Evolutionary conservation across 225 moss, liverwort and hornwort species (phyloP).

Genomic region (Antitrichia curtipendula): DNA sequence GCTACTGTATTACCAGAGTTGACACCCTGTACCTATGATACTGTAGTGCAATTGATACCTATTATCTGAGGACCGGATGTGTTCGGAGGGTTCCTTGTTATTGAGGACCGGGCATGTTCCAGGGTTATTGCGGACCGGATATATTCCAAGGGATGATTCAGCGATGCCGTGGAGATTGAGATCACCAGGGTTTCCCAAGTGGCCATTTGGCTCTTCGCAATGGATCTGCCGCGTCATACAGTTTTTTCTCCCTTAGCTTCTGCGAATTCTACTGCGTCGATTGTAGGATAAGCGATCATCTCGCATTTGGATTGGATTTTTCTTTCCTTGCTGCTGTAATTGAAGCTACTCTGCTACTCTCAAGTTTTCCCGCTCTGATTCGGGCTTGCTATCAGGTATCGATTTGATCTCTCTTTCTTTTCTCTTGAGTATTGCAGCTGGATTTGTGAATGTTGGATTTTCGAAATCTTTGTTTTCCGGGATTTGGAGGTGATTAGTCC

Average conservation of each 20-base stretch:
- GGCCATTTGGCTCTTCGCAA: background rate
- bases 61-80: background rate
- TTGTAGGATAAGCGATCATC: background rate
- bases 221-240: background rate
- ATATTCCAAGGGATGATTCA: background rate
- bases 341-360: background rate
- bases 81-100: no score
- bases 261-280: background rate
- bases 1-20: background rate
- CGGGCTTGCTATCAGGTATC: background rate
- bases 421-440: background rate
- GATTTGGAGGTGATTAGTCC: background rate
- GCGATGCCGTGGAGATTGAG: background rate
- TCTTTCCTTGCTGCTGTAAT: background rate
- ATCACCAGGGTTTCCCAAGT: constrained; percentile 2
- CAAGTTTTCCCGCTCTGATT: background rate
- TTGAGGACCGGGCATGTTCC: background rate
- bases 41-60: background rate
- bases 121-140: background rate
- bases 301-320: background rate
- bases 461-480: background rate
- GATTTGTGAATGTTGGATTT: background rate
- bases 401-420: background rate
- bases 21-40: background rate
- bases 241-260: background rate